Evolutionary conservation across 257 asterid genomes (phyloP).

Genomic region (Salvia miltiorrhiza): DNA sequence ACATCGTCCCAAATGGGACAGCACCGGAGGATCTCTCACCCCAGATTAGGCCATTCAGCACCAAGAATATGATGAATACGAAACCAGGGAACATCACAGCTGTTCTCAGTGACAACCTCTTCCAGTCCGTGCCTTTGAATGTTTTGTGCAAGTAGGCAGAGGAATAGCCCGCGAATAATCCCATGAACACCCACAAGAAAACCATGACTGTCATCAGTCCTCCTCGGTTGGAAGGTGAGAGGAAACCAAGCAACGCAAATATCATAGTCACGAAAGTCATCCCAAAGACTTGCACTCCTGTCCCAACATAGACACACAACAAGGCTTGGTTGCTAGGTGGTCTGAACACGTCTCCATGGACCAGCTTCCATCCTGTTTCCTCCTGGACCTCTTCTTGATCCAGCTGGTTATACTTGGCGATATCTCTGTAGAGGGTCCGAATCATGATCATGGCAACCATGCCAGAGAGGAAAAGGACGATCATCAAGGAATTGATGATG

Average conservation of each 20-base stretch:
- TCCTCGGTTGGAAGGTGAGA: slow-evolving; percentile 53
- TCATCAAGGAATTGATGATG: slow-evolving; percentile 48
- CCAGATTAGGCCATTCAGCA: slow-evolving; percentile 48
- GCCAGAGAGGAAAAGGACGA: slow-evolving; percentile 53
- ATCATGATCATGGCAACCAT: slow-evolving; percentile 57
- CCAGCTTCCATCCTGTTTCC: slow-evolving; percentile 54
- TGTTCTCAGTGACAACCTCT: slow-evolving; percentile 36
- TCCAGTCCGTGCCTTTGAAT: slow-evolving; percentile 47
- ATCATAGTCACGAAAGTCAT: slow-evolving; percentile 51
- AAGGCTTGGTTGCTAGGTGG: slow-evolving; percentile 36
- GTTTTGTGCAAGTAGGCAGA: slow-evolving; percentile 36
- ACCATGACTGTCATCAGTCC: slow-evolving; percentile 53
- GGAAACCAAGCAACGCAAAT: slow-evolving; percentile 51
- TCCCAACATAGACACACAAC: slow-evolving; percentile 49
- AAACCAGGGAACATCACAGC: slow-evolving; percentile 42
- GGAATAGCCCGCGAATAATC: slow-evolving; percentile 43
- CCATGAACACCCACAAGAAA: slow-evolving; percentile 55
- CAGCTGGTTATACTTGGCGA: slow-evolving; percentile 44
- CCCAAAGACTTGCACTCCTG: slow-evolving; percentile 51
- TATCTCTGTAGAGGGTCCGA: slow-evolving; percentile 47
- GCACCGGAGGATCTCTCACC: slow-evolving; percentile 58
- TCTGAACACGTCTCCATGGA: slow-evolving; percentile 54
- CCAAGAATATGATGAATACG: slow-evolving; percentile 35
- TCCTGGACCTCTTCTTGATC: slow-evolving; percentile 47
- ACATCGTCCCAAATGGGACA: slow-evolving; percentile 49